Evolutionary conservation across 2,329 filamentous ascomycete genomes (phyloP).

Genomic region (Verticillium zaregamsianum): DNA sequence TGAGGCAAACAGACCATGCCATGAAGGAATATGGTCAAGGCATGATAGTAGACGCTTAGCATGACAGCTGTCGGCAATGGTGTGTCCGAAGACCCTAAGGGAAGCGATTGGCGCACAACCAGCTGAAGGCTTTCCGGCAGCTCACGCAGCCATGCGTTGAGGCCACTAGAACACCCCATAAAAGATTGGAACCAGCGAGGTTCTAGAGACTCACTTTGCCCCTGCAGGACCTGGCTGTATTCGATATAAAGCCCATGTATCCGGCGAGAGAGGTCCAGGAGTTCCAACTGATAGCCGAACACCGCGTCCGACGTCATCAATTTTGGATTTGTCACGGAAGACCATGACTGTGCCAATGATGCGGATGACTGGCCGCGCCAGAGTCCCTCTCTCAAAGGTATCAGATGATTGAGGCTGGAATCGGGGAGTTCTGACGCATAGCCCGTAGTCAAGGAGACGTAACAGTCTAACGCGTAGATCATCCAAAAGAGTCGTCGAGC

Average conservation of each 20-base stretch:
- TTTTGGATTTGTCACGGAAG: too few species aligned
- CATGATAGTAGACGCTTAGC: slow-evolving; percentile 7
- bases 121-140: background rate
- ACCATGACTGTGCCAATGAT: too few species aligned
- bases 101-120: background rate
- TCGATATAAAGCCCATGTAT: background rate
- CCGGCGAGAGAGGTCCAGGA: background rate
- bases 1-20: slow-evolving; percentile 1
- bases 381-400: background rate
- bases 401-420: background rate
- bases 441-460: slow-evolving; percentile 6
- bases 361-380: background rate
- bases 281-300: background rate
- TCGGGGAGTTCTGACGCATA: slow-evolving; percentile 1
- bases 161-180: background rate
- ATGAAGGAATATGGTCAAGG: slow-evolving; percentile 3
- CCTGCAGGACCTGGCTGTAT: background rate
- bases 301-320: background rate
- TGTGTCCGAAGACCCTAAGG: too few species aligned
- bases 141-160: background rate
- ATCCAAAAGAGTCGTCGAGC: slow-evolving; percentile 7
- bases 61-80: background rate
- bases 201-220: too few species aligned
- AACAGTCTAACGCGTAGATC: slow-evolving; percentile 8
- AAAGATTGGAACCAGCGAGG: background rate